phyloP scores from a whole-genome alignment of 495 filamentous ascomycete species.

The Darksidea phi region DNA sequence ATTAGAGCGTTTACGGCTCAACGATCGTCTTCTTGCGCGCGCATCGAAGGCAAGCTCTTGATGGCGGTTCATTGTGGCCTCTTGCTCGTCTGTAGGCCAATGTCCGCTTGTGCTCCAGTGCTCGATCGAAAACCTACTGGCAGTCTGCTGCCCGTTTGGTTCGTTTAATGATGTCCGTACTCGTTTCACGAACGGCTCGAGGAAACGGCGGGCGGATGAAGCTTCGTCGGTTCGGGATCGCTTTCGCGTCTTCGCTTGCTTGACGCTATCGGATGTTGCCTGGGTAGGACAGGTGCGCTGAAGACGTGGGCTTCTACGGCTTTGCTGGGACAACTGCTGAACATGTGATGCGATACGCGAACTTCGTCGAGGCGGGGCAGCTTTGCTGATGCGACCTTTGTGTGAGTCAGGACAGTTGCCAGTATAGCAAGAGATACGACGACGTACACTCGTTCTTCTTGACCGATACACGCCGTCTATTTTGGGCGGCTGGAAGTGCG shows the following conservation, averaged over 20 bases:
- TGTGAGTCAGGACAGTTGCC: too few relatives aligned
- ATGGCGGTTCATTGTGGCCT: constrained; percentile 13
- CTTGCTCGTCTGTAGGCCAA: constrained; percentile 21
- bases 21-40: constrained; percentile 5
- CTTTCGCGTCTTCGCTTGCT: constrained; percentile 17
- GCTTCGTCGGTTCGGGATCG: constrained; percentile 10
- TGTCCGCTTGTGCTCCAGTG: constrained; percentile 4
- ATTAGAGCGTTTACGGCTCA: constrained; percentile 15
- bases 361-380: too few relatives aligned
- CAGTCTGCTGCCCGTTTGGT: constrained; percentile 1
- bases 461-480: too few relatives aligned
- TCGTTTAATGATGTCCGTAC: constrained; percentile 8
- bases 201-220: constrained; percentile 10
- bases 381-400: too few relatives aligned
- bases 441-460: too few relatives aligned
- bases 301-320: too few relatives aligned
- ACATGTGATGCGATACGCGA: too few relatives aligned
- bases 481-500: too few relatives aligned
- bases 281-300: not conserved
- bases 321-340: too few relatives aligned
- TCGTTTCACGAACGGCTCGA: constrained; percentile 3
- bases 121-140: constrained; percentile 1
- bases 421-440: too few relatives aligned
- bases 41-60: constrained; percentile 7
- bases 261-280: not conserved